A percentile compares a stretch with the other conserved stretches of the same genome.
Conservation (phyloP, 306 rosid species). For the Quercus robur region DNA sequence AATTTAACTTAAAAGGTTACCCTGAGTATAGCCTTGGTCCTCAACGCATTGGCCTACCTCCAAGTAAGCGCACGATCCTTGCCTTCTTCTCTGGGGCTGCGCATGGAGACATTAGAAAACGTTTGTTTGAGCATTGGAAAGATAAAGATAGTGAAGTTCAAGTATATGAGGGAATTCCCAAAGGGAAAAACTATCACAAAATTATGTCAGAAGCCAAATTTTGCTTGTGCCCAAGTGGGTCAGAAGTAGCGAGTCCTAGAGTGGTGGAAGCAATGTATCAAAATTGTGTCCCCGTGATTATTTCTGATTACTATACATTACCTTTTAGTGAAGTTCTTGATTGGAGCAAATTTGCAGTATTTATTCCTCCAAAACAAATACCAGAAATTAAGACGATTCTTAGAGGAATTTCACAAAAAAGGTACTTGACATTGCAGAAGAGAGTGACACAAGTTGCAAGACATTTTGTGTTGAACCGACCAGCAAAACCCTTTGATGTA, state of each 20-base stretch:
- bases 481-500: slow-evolving; percentile 39
- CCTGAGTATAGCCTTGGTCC: slow-evolving; percentile 22
- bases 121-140: slow-evolving; percentile 30
- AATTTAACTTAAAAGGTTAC: slow-evolving; percentile 17
- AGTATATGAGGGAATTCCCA: slow-evolving; percentile 31
- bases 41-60: slow-evolving; percentile 1
- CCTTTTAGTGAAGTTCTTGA: slow-evolving; percentile 41
- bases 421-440: slow-evolving; percentile 25
- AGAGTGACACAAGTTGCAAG: slow-evolving; percentile 33
- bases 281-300: slow-evolving; percentile 37
- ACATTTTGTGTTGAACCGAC: slow-evolving; percentile 38
- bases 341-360: slow-evolving; percentile 33
- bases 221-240: slow-evolving; percentile 45
- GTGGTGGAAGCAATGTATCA: slow-evolving; percentile 41
- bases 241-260: slow-evolving; percentile 45
- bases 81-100: slow-evolving; percentile 44
- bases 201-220: slow-evolving; percentile 30
- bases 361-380: slow-evolving; percentile 27
- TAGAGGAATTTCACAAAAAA: slow-evolving; percentile 13
- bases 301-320: slow-evolving; percentile 20
- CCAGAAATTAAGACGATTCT: slow-evolving; percentile 33
- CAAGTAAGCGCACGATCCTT: slow-evolving; percentile 21
- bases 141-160: slow-evolving; percentile 26
- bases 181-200: slow-evolving; percentile 25
- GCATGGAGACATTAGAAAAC: slow-evolving; percentile 30